Base-by-base conservation (phyloP, 2,329 filamentous ascomycete species). In the Diplodia sapinea region DNA sequence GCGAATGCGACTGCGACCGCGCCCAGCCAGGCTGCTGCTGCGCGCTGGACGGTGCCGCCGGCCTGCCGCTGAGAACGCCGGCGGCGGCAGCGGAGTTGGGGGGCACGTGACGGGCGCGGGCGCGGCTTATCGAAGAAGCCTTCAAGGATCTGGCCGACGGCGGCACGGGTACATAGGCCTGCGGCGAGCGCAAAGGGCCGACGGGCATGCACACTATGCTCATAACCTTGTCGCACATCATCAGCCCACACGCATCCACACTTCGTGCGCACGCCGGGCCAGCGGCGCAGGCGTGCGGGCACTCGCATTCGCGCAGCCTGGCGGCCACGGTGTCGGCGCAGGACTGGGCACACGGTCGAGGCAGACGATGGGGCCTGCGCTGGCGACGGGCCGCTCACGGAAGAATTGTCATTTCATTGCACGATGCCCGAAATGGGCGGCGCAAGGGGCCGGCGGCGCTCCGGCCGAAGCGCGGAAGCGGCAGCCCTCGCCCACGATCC, bases 351-450 rank as follows among this genome's bases (percentile, higher is more conserved):
- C n/a, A 38, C 29, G 57, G 57, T 62, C 57, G 57, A 62, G 57
- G 57, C 57, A 62, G 26, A 13, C 29, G 57, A 23, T 57, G 54
- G 54, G 26, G 13, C 29, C 23, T 50, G 47, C 59, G 6, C 59
- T 23, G 54, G 33, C 33, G 54, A 33, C 29, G 29, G n/a, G 59
- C n/a, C 43, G 43, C 59, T 63, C 47, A 31, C 43, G 43, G 47
- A 38, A 33, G 57, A 63, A 51, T 51, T 63, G 33, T 20, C 43
- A 50, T 63, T 63, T 63, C 59, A 38, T 62, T 62, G 57, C 56
- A 59, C 56, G 38, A 59, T 20, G n/a, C 56, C 56, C 56, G 26
- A 38, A n/a, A 20, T 29, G 38, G 33, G 23, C 23, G 15, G 56
- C 40, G 40, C 36, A 20, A 26, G 57, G 40, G 40, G 36, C 38